Evolutionary conservation across 176 grass and related monocot genomes (phyloP).

Genomic region (Carex scoparia): DNA sequence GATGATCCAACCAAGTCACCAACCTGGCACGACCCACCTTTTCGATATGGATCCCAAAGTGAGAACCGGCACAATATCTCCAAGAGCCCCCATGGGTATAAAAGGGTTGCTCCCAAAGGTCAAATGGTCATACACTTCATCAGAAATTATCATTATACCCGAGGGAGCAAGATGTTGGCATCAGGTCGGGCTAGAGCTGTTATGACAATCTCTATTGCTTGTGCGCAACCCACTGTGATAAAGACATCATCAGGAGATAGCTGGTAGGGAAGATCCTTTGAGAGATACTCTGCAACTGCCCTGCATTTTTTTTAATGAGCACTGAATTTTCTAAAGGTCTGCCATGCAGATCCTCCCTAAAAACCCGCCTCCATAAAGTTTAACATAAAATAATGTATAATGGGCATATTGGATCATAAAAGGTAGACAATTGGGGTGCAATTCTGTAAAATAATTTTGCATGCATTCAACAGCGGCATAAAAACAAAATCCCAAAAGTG

Average conservation of each 20-base stretch:
- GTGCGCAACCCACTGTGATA: constrained; percentile 54
- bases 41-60: constrained; percentile 83
- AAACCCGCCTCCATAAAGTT: neutral
- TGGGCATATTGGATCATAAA: too few relatives aligned
- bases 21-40: constrained; percentile 85
- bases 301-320: constrained; percentile 21
- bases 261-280: constrained; percentile 57
- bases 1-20: constrained; percentile 83
- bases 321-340: neutral
- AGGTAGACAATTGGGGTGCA: too few relatives aligned
- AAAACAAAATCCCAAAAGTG: neutral
- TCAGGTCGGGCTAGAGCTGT: constrained; percentile 41
- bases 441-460: neutral
- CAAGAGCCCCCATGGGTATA: constrained; percentile 65
- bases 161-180: constrained; percentile 73
- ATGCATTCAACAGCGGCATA: neutral
- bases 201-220: constrained; percentile 66
- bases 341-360: neutral
- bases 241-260: constrained; percentile 58
- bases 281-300: constrained; percentile 62
- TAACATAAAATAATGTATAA: neutral
- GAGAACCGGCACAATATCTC: constrained; percentile 50
- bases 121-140: constrained; percentile 76
- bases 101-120: constrained; percentile 62
- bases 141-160: constrained; percentile 60